Conservation (phyloP, 2,329 filamentous ascomycete genomes). For the Lizonia empirigonia region DNA sequence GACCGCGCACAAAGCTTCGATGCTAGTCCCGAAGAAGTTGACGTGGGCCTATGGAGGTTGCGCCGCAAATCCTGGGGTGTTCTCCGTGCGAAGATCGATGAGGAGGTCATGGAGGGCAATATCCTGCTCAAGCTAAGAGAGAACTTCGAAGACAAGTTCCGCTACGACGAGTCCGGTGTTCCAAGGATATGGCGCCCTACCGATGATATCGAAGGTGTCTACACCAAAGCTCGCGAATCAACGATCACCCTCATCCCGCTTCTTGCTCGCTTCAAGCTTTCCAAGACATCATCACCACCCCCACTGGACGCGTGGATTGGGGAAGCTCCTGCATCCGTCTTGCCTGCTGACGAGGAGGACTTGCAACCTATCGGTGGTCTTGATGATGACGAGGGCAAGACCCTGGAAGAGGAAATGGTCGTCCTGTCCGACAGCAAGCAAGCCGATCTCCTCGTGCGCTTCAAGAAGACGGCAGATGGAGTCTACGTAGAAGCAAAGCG, state of each 20-base stretch:
- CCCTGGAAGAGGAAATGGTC: conserved; percentile 93
- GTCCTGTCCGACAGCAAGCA: conserved; percentile 89
- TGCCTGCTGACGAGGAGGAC: conserved; percentile 87
- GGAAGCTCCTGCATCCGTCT: conserved; percentile 72
- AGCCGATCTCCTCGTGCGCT: conserved; percentile 88
- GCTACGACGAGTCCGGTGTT: conserved; percentile 93
- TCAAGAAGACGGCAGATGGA: conserved; percentile 98
- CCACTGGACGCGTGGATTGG: conserved; percentile 88
- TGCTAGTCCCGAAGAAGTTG: conserved; percentile 87
- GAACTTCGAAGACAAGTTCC: conserved; percentile 99
- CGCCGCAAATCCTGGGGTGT: conserved; percentile 94
- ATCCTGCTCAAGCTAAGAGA: conserved; percentile 92
- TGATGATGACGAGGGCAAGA: conserved; percentile 93
- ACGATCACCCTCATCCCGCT: conserved; percentile 90
- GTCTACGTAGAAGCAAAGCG: conserved; percentile 98
- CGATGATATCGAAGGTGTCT: conserved; percentile 95
- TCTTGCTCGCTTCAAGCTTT: conserved; percentile 80
- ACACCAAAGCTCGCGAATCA: conserved; percentile 89
- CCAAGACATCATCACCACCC: conserved; percentile 74
- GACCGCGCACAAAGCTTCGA: conserved; percentile 93
- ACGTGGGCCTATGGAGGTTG: conserved; percentile 89
- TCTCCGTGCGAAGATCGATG: conserved; percentile 86
- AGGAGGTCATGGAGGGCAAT: conserved; percentile 98
- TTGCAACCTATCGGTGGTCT: conserved; percentile 87
- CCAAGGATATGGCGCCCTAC: conserved; percentile 95